Base-by-base conservation (phyloP, 148 eudicot genomes). In the Chenopodium suecicum region DNA sequence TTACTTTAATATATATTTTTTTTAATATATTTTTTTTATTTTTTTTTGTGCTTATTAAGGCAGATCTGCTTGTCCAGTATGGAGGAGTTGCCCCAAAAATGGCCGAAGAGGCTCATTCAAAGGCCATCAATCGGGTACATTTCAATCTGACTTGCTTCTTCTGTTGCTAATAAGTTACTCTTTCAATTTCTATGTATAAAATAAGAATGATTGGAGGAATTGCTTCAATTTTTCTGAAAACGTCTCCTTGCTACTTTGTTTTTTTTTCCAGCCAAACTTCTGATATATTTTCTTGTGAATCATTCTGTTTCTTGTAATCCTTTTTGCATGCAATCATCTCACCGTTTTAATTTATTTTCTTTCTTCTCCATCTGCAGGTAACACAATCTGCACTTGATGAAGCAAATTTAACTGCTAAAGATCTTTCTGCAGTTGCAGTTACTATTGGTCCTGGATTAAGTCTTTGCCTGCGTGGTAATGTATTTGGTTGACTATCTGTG, bases 361-460 rank as follows among this genome's bases (percentile, higher is more conserved):
- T 65, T 23, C 3, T 17, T 69, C 75, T 16, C 72, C 73, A 68
- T 70, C 75, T 80, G 77, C 83, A 95, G 99, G 99, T 96, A 67
- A 94, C 92, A 76, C 95, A 90, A 83, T 92, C 91, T 78, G 99
- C 98, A 63, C 97, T 95, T 79, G 97, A 96, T 85, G 85, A 91
- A 87, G 98, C 99, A 84, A 90, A 90, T 37, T 48, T 94, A 75
- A 72, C 88, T 62, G 97, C 89, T 83, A 86, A 72, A 32, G 95
- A 96, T 89, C 94, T 96, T 72, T 89, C 98, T 85, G 99, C 99
- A 52, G 95, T 96, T 82, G 98, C 99, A 70, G 99, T 96, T 63
- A 96, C 99, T n/a, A 96, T 96, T 87, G 99, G 99, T 82, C 99
- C 99, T 81, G 99, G 99, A 76, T 89, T 96, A 84, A 89, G 99